Evolutionary conservation across 495 filamentous ascomycete species (phyloP).

Genomic region (Aspergillus homomorphus): DNA sequence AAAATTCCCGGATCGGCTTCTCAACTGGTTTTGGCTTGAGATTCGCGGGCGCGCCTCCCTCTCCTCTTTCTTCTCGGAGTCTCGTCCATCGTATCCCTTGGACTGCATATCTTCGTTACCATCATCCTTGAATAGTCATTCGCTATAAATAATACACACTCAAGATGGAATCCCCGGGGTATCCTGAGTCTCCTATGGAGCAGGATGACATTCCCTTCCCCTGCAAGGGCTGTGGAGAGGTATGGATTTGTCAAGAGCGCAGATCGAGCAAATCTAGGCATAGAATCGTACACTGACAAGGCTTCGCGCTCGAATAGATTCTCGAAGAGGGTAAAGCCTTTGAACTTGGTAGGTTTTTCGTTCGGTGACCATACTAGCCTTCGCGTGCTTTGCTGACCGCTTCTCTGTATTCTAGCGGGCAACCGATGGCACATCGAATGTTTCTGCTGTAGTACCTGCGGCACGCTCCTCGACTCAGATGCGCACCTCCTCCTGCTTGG

Average conservation of each 20-base stretch:
- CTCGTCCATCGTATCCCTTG: neutral
- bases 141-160: slow-evolving; percentile 7
- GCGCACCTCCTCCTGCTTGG: slow-evolving; percentile 96
- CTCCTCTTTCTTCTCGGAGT: slow-evolving; percentile 3
- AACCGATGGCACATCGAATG: slow-evolving; percentile 99
- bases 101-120: neutral
- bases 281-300: slow-evolving; percentile 13
- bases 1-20: slow-evolving; percentile 9
- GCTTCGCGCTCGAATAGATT: slow-evolving; percentile 54
- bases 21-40: slow-evolving; percentile 14
- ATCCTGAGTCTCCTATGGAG: slow-evolving; percentile 79
- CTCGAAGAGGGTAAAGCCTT: slow-evolving; percentile 98
- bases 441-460: slow-evolving; percentile 97
- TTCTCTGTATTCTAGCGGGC: slow-evolving; percentile 59
- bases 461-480: slow-evolving; percentile 93
- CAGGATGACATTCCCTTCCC: slow-evolving; percentile 84
- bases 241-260: slow-evolving; percentile 40
- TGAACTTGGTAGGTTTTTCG: slow-evolving; percentile 74
- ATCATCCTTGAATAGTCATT: neutral
- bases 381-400: slow-evolving; percentile 7
- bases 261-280: slow-evolving; percentile 1
- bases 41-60: slow-evolving; percentile 14
- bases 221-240: slow-evolving; percentile 97
- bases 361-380: slow-evolving; percentile 4
- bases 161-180: slow-evolving; percentile 47